Evolutionary conservation across 2,329 filamentous ascomycete species (phyloP).

Genomic region (Venturia aucupariae): DNA sequence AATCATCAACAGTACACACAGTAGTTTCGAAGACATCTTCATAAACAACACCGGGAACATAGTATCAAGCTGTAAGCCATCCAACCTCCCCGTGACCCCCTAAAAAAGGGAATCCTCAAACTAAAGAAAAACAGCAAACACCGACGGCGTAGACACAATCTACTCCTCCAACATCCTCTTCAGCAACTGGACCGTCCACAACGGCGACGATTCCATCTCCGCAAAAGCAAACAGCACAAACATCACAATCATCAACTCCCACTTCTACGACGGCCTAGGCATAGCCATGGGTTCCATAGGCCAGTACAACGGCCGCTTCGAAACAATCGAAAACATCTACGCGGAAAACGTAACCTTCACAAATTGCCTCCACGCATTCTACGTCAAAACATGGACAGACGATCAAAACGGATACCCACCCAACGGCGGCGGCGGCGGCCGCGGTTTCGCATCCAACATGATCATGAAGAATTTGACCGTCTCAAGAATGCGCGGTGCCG

Average conservation of each 20-base stretch:
- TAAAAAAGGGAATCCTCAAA: too few species aligned
- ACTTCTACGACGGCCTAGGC: conserved; percentile 44
- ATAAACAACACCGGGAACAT: conserved; percentile 39
- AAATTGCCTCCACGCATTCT: conserved; percentile 41
- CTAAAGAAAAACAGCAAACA: conserved; percentile 20
- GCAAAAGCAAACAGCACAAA: conserved; percentile 49
- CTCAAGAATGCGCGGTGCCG: conserved; percentile 17
- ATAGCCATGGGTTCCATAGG: conserved; percentile 51
- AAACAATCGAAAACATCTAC: conserved; percentile 42
- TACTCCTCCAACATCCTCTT: conserved; percentile 23
- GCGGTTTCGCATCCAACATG: conserved; percentile 36
- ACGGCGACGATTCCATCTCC: conserved; percentile 46
- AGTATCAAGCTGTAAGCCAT: neutral
- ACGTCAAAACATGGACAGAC: conserved; percentile 52
- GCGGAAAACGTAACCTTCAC: conserved; percentile 39
- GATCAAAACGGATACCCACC: conserved; percentile 42
- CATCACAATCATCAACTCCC: conserved; percentile 41
- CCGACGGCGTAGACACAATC: conserved; percentile 44
- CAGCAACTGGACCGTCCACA: conserved; percentile 40
- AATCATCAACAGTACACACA: conserved; percentile 39
- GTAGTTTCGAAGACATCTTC: conserved; percentile 42
- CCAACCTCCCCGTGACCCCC: neutral
- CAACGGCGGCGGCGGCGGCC: conserved; percentile 50
- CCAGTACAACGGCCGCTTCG: conserved; percentile 41
- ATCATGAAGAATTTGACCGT: conserved; percentile 19